Percentiles rank a stretch among this genome's conserved stretches.
phyloP scores from a whole-genome alignment of 2,329 filamentous ascomycete species.

The Verticillium nubilum region DNA sequence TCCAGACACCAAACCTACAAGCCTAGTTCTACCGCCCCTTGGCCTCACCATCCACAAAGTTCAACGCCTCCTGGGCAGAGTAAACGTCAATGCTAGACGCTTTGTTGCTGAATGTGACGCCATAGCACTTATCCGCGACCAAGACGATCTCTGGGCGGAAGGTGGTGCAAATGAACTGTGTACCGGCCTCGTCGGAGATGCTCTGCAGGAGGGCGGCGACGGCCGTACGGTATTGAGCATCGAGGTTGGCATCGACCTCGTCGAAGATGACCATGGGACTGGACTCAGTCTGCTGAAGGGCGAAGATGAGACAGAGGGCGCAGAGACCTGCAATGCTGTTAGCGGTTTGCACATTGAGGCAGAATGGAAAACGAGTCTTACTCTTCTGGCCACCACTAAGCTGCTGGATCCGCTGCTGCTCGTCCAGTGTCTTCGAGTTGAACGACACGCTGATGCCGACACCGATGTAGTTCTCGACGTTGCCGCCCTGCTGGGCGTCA shows the following conservation, averaged over 20 bases:
- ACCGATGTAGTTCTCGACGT: conserved; percentile 91
- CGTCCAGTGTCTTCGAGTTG: conserved; percentile 91
- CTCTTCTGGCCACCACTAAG: conserved; percentile 97
- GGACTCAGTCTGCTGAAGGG: conserved; percentile 96
- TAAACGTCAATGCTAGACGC: conserved; percentile 92
- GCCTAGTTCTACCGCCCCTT: conserved; percentile 7
- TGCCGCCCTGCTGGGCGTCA: conserved; percentile 60
- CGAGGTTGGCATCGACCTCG: conserved; percentile 96
- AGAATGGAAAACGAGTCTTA: conserved; percentile 36
- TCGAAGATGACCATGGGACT: conserved; percentile 99
- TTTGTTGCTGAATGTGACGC: conserved; percentile 90
- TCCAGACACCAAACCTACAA: background rate
- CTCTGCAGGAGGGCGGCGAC: conserved; percentile 84
- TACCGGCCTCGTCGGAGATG: conserved; percentile 62
- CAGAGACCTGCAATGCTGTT: conserved; percentile 62
- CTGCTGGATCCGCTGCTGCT: conserved; percentile 97
- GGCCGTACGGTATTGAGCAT: conserved; percentile 95
- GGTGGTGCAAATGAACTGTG: conserved; percentile 96
- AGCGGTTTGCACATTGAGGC: conserved; percentile 5
- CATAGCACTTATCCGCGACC: conserved; percentile 96
- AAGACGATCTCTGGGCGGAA: conserved; percentile 95
- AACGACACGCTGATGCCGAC: conserved; percentile 97
- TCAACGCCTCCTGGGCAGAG: conserved; percentile 76
- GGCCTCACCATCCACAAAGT: conserved; percentile 84
- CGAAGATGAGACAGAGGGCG: conserved; percentile 95